Evolutionary conservation across 2,329 filamentous ascomycete species (phyloP), one percentile per base, ranked within the genome.

Genomic region (Ceratocystis cacaofunesta): DNA sequence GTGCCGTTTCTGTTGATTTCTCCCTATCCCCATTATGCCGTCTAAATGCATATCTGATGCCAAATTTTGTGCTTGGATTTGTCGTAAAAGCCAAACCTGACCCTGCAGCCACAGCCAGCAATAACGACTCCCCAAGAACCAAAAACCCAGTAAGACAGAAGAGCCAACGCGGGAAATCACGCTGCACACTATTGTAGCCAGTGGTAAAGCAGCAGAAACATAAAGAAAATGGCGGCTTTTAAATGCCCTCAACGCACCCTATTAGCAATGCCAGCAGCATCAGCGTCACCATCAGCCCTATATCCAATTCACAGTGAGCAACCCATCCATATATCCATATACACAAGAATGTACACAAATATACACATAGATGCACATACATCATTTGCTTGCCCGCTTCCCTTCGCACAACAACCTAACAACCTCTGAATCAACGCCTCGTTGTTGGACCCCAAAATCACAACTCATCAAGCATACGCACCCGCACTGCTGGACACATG

Each of bases 221-320:
- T 15, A 28, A 2, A 50, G 61, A 44, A 62, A 50, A 62, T 63
- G 61, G 46, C 46, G 30, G 52, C 46, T n/a, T 52, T 17, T 43
- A n/a, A 19, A 41, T 52, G 8, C 15, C 22, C 61, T 10, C 61
- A 32, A 12, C 61, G 61, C 46, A 46, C 46, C 32, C 12, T 41
- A 4, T 41, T 41, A 41, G 36, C 30, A 32, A 32, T 32, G 0
- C 30, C 30, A 32, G 30, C 36, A 41, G 61, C 36, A n/a, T 58
- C 55, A n/a, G 46, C 61, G 17, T 41, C 61, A 50, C 19, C 61
- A n/a, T 41, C 61, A 63, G 61, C 61, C 46, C 50, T 63, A 44
- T 28, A 63, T 55, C 43, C 61, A 19, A 17, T 43, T 55, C 22
- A 15, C 46, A 52, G 61, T 63, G 61, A 63, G 61, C 61, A 41